Conservation (phyloP, 257 asterid genomes). For the Thymus quinquecostatus region DNA sequence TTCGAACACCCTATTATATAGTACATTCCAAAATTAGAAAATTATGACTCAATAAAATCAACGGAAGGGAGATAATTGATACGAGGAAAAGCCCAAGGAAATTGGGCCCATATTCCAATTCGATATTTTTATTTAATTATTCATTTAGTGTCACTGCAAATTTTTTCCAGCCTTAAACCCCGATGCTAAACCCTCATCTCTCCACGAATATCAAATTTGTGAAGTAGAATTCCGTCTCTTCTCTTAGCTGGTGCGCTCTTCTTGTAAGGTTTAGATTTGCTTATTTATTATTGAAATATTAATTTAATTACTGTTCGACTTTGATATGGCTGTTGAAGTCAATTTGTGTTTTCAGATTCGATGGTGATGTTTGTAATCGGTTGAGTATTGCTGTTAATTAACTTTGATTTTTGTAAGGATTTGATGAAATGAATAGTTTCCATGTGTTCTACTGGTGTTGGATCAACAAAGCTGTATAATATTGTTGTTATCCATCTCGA, state of each 20-base stretch:
- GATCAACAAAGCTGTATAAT: neutral
- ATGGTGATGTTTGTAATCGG: neutral
- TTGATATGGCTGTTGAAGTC: constrained; percentile 7
- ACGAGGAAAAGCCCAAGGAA: too few species aligned
- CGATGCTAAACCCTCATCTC: constrained; percentile 1
- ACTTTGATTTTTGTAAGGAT: neutral
- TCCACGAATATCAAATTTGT: constrained; percentile 1
- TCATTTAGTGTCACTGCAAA: neutral
- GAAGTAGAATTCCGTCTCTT: neutral
- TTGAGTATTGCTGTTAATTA: neutral
- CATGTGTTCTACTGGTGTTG: neutral
- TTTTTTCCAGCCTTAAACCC: neutral
- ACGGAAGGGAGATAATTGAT: too few species aligned
- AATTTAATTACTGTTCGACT: neutral
- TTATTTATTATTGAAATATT: neutral
- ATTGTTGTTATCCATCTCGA: neutral
- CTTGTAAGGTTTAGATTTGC: neutral
- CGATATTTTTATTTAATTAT: too few species aligned
- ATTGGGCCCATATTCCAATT: neutral
- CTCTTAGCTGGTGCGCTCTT: neutral
- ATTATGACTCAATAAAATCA: too few species aligned
- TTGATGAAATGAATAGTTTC: neutral
- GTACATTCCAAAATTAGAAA: too few species aligned
- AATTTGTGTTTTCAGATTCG: neutral
- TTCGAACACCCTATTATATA: too few species aligned